Evolutionary conservation across 768 basidiomycete species (phyloP).

Genomic region (Amanita phalloides): DNA sequence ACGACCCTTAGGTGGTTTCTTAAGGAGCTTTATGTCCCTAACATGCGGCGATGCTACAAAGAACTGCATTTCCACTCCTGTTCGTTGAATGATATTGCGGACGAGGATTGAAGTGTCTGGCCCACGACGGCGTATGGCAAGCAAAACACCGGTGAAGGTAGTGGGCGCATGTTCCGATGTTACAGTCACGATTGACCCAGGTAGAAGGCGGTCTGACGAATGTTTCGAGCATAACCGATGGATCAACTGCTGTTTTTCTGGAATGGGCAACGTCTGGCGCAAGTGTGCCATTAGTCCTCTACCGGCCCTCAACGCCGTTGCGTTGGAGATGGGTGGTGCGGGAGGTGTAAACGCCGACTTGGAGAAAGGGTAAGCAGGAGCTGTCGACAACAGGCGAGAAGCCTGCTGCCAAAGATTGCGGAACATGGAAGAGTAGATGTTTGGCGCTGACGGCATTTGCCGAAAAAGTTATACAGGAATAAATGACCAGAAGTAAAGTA

Average conservation of each 20-base stretch:
- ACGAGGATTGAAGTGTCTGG: constrained; percentile 82
- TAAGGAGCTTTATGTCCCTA: constrained; percentile 77
- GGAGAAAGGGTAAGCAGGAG: constrained; percentile 61
- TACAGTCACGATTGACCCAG: constrained; percentile 84
- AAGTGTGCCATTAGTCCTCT: constrained; percentile 76
- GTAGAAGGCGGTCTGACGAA: constrained; percentile 55
- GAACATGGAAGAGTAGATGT: background rate
- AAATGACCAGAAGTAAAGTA: constrained; percentile 1
- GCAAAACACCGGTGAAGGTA: constrained; percentile 81
- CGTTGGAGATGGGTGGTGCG: constrained; percentile 28
- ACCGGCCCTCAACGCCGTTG: constrained; percentile 44
- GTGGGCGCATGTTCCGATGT: constrained; percentile 69
- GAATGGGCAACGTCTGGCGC: constrained; percentile 49
- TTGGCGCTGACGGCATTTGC: background rate
- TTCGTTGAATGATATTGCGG: constrained; percentile 84
- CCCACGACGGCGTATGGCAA: constrained; percentile 75
- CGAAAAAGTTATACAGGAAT: constrained; percentile 8
- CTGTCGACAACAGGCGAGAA: constrained; percentile 33
- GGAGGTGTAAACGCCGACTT: constrained; percentile 49
- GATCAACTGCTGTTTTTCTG: constrained; percentile 62
- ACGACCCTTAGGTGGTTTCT: constrained; percentile 48
- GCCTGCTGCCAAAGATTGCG: background rate
- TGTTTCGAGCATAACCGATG: constrained; percentile 59
- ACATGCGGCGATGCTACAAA: constrained; percentile 79
- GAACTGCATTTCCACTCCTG: constrained; percentile 90